A percentile compares a stretch with the other conserved stretches of the same genome.
Conservation (phyloP, 345 rosid species). For the Leavenworthia alabamica region DNA sequence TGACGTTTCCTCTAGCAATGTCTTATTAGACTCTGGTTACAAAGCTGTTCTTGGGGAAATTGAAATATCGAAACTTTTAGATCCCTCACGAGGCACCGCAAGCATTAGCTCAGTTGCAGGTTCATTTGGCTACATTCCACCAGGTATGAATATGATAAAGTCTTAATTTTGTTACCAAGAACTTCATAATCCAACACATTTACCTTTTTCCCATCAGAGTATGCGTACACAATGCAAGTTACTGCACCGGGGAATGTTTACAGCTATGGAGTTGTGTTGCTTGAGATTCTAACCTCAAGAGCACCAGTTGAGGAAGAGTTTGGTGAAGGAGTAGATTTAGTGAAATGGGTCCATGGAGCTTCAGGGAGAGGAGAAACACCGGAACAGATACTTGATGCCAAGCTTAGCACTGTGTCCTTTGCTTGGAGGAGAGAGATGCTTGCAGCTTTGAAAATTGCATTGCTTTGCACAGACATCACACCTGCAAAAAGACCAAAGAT, state of each 20-base stretch:
- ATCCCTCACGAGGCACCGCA: conserved; percentile 69
- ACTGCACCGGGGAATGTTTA: conserved; percentile 93
- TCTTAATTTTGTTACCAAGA: background rate
- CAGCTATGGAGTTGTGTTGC: conserved; percentile 91
- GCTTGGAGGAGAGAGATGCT: conserved; percentile 97
- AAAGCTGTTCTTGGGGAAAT: conserved; percentile 78
- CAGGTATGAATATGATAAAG: conserved; percentile 58
- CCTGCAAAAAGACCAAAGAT: conserved; percentile 86
- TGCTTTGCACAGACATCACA: conserved; percentile 64
- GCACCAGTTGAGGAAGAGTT: conserved; percentile 82
- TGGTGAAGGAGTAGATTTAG: conserved; percentile 83
- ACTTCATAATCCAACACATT: background rate
- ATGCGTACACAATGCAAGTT: conserved; percentile 91
- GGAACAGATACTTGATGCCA: conserved; percentile 72
- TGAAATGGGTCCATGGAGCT: conserved; percentile 94
- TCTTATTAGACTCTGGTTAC: conserved; percentile 68
- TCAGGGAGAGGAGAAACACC: conserved; percentile 70
- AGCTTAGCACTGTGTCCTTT: conserved; percentile 73
- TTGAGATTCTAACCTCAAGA: conserved; percentile 81
- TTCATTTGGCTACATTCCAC: conserved; percentile 91
- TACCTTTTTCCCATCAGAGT: conserved; percentile 40
- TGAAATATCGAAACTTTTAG: conserved; percentile 82
- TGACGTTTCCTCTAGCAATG: conserved; percentile 79
- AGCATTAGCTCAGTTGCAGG: conserved; percentile 96
- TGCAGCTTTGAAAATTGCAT: conserved; percentile 83